Base-by-base conservation (phyloP, 176 grass and related monocot genomes). In the Stipa capillata region DNA sequence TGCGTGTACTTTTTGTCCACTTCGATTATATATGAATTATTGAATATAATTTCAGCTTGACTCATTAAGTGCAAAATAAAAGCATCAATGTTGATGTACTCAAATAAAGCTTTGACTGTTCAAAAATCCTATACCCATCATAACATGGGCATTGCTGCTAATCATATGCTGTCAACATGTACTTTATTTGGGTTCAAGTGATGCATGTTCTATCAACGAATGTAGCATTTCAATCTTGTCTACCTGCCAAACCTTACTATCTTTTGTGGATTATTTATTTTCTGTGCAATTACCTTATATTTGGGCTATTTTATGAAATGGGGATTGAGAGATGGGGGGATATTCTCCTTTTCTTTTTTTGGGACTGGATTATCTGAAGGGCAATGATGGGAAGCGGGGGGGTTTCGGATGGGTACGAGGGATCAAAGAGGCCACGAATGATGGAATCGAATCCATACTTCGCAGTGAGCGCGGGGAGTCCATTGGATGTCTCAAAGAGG, bases 361-460 rank as follows among this genome's bases (percentile, higher is more conserved):
- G 91, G 87, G 83, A 84, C 83, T 93, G 78, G 74, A 88, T 90
- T 86, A 90, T 84, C 37, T 97, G 89, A 94, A 94, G 91, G 89
- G 89, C 91, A 87, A 90, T 94, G 89, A 88, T 91, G 82, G 86
- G 87, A 89, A 78, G 87, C 90, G 87, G 91, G 90, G 94, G 89
- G 89, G 89, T 63, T 89, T 92, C 89, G 72, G 91, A 94, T 88
- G 91, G 91, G 94, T 89, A 94, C 85, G 87, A 90, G 91, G 91
- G 88, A 87, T 89, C 91, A 97, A 97, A 97, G 91, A 94, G 91
- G 86, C 87, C 85, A 88, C 91, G 91, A 94, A 97, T 97, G 91
- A 97, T 88, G 83, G 95, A 97, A 91, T 97, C 95, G 74, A 94
- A 94, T 94, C 95, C 95, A 75, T 97, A 97, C 94, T 97, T 97